Percentiles rank a stretch among this genome's conserved stretches.
Conservation (phyloP, 805 yeast species). For the Suhomyces sp. region DNA sequence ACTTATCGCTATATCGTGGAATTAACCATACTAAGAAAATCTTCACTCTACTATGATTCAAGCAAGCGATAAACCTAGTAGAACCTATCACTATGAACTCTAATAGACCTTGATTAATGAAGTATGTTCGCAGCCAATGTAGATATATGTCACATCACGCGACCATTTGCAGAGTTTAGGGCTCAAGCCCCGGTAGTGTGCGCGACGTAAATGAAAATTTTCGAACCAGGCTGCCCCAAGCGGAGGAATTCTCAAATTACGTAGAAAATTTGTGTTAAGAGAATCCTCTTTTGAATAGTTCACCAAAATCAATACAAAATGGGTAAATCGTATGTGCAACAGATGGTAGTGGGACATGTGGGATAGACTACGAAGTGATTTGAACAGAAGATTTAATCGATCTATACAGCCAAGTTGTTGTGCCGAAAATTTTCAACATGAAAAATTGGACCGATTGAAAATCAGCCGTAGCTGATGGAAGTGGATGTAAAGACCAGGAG, state of each 20-base stretch:
- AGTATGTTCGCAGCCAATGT: neutral
- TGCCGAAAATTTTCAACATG: neutral
- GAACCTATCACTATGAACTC: neutral
- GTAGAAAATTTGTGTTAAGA: slow-evolving; percentile 3
- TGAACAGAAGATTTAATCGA: neutral
- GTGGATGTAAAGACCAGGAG: neutral
- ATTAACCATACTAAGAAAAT: no score
- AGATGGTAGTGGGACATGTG: neutral
- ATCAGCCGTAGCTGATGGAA: neutral
- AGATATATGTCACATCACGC: neutral
- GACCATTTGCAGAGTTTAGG: neutral
- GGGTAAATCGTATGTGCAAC: slow-evolving; percentile 38
- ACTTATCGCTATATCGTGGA: neutral
- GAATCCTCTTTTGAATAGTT: slow-evolving; percentile 9
- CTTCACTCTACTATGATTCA: no score
- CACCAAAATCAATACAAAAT: slow-evolving; percentile 22
- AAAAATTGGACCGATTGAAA: neutral
- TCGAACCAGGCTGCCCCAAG: slow-evolving; percentile 2
- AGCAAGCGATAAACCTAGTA: neutral
- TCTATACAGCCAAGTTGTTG: neutral
- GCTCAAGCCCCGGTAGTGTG: slow-evolving; percentile 4
- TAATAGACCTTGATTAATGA: neutral
- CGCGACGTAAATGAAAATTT: slow-evolving; percentile 8
- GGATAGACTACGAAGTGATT: neutral
- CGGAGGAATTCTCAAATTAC: neutral